Conservation (phyloP, 1,284 basidiomycete species). For the Pisolithus thermaeus region DNA sequence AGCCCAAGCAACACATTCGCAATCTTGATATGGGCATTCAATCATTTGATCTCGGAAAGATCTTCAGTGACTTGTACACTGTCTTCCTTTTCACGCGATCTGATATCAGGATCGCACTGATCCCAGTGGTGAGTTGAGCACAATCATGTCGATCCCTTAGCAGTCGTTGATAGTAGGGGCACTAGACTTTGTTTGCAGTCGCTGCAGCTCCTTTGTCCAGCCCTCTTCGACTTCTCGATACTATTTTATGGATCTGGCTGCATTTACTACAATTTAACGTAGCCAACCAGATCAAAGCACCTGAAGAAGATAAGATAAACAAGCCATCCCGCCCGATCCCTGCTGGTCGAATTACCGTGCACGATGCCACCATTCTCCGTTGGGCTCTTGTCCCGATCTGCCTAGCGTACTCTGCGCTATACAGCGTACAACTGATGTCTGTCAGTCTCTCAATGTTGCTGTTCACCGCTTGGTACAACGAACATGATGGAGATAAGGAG, state of each 20-base stretch:
- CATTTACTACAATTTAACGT: conserved; percentile 41
- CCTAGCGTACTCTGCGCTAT: conserved; percentile 27
- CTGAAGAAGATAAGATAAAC: conserved; percentile 37
- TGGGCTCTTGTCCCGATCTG: conserved; percentile 34
- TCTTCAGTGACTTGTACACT: background rate
- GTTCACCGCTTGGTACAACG: conserved; percentile 33
- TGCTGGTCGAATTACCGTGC: conserved; percentile 31
- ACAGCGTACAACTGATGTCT: conserved; percentile 27
- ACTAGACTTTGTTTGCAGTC: conserved; percentile 33
- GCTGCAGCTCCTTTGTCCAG: conserved; percentile 29
- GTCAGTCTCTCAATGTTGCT: conserved; percentile 28
- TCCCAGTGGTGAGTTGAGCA: conserved; percentile 32
- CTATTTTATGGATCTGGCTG: conserved; percentile 39
- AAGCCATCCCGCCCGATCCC: conserved; percentile 39
- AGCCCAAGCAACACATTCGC: background rate
- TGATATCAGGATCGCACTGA: conserved; percentile 35
- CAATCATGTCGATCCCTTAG: background rate
- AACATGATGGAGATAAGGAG: conserved; percentile 22
- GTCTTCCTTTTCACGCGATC: conserved; percentile 35
- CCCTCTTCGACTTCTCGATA: conserved; percentile 18
- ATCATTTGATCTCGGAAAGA: background rate
- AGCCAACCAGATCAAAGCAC: conserved; percentile 37
- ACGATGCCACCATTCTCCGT: conserved; percentile 30
- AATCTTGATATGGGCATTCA: background rate
- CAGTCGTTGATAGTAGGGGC: background rate